These are phyloP conservation scores for Phytopythium oedochilum DNA, from an alignment of 352 stramenopile species.

Conservation along the genomic window DNA sequence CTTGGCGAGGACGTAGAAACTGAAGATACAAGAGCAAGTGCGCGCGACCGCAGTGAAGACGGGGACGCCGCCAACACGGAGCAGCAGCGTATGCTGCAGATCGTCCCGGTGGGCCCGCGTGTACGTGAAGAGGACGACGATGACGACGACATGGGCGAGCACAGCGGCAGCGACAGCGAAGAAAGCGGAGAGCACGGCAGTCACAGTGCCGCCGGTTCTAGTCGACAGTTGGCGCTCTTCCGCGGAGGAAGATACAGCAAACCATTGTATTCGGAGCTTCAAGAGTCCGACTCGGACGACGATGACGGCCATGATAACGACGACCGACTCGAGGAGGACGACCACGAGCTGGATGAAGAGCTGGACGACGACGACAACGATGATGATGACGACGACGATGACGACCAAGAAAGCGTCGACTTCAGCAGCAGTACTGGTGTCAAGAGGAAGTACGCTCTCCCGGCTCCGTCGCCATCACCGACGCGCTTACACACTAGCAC, in stretches of 20 bases:
- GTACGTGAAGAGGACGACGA: constrained; percentile 4
- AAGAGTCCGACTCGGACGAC: constrained; percentile 1
- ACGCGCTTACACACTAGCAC: too few species aligned
- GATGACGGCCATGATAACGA: background rate
- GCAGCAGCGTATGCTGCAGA: constrained; percentile 3
- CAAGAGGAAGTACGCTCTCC: too few species aligned
- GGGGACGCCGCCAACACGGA: constrained; percentile 2
- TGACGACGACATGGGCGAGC: background rate
- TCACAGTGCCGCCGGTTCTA: background rate
- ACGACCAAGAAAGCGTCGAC: constrained; percentile 6
- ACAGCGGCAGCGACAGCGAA: background rate
- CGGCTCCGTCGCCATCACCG: too few species aligned
- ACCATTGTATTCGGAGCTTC: background rate
- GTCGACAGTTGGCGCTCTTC: constrained; percentile 8
- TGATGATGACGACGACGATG: constrained; percentile 12
- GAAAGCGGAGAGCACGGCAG: constrained; percentile 9
- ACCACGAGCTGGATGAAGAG: constrained; percentile 10
- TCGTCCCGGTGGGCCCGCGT: background rate
- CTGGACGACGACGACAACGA: constrained; percentile 3
- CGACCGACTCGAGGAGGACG: background rate
- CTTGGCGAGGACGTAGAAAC: constrained; percentile 4
- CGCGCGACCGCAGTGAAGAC: constrained; percentile 1
- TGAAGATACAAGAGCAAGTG: too few species aligned
- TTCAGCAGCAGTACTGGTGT: background rate
- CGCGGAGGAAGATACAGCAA: constrained; percentile 9